phyloP scores from a whole-genome alignment of 768 basidiomycete species.

The Guyanaporus albipodus region DNA sequence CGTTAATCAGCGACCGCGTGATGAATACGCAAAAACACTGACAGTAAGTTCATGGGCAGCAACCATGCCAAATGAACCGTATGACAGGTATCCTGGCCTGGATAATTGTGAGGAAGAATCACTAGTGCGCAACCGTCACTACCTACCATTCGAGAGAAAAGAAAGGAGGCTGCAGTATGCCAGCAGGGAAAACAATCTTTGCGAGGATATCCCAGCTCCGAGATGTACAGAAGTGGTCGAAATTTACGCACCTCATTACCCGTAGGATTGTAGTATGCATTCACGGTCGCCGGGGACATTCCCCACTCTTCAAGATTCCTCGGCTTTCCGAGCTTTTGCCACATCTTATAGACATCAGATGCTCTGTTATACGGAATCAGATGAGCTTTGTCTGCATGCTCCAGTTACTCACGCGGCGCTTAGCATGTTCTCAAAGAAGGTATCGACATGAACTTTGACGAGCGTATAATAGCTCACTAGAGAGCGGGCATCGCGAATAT shows the following conservation, averaged over 20 bases:
- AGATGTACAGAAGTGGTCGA: background rate
- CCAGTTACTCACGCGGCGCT: slow-evolving; percentile 45
- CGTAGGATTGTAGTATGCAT: slow-evolving; percentile 86
- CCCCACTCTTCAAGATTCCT: slow-evolving; percentile 78
- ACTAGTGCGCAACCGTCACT: background rate
- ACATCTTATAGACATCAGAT: slow-evolving; percentile 61
- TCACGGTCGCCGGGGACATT: slow-evolving; percentile 83
- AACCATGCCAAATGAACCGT: slow-evolving; percentile 90
- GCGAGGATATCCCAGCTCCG: background rate
- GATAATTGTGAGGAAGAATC: slow-evolving; percentile 9
- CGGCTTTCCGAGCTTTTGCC: slow-evolving; percentile 68
- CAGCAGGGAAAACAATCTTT: slow-evolving; percentile 94
- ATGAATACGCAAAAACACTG: slow-evolving; percentile 17
- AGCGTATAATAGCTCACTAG: slow-evolving; percentile 69
- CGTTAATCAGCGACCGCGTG: background rate
- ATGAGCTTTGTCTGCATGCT: background rate
- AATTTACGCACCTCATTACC: slow-evolving; percentile 66
- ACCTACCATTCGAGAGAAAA: slow-evolving; percentile 74
- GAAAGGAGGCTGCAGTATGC: slow-evolving; percentile 91
- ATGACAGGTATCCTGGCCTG: slow-evolving; percentile 87
- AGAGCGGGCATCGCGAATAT: slow-evolving; percentile 67
- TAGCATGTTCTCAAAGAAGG: slow-evolving; percentile 85
- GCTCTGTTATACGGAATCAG: slow-evolving; percentile 35
- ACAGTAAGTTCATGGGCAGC: slow-evolving; percentile 92
- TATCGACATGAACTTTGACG: slow-evolving; percentile 60